Conservation (phyloP, 1,284 basidiomycete genomes). For the Puccinia coronata region DNA sequence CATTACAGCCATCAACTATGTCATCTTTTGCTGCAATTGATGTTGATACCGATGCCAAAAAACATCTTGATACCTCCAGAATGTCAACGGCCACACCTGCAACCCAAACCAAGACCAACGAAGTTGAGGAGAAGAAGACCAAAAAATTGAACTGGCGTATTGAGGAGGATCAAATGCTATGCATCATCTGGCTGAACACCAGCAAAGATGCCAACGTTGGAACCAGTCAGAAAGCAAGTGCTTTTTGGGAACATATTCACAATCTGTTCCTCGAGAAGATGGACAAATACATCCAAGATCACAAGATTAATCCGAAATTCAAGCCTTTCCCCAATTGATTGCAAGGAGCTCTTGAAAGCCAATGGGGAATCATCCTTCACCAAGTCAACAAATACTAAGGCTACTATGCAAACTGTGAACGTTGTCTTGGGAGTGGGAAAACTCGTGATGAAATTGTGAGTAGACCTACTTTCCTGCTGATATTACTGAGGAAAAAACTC, state of each 20-base stretch:
- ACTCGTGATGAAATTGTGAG: conserved; percentile 1
- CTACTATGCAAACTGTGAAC: background rate
- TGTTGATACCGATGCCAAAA: too few relatives aligned
- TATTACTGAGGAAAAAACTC: background rate
- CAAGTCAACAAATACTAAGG: background rate
- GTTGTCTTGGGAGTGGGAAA: background rate
- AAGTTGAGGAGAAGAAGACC: background rate
- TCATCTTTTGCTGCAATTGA: too few relatives aligned
- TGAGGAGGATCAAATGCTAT: background rate
- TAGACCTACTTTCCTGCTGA: too few relatives aligned
- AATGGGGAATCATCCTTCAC: background rate
- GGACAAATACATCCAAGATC: background rate
- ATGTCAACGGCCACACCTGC: too few relatives aligned
- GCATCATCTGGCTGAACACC: background rate
- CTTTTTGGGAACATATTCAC: conserved; percentile 16
- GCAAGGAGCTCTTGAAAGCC: background rate
- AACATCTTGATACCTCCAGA: too few relatives aligned
- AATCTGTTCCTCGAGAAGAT: background rate
- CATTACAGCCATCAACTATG: too few relatives aligned
- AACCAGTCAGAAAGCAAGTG: background rate
- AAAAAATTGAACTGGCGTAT: background rate
- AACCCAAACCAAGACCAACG: too few relatives aligned
- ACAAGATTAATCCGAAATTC: background rate
- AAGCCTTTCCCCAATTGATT: background rate
- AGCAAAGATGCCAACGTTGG: conserved; percentile 3